Conservation (phyloP, 768 basidiomycete genomes). For the Cubamyces sp. region DNA sequence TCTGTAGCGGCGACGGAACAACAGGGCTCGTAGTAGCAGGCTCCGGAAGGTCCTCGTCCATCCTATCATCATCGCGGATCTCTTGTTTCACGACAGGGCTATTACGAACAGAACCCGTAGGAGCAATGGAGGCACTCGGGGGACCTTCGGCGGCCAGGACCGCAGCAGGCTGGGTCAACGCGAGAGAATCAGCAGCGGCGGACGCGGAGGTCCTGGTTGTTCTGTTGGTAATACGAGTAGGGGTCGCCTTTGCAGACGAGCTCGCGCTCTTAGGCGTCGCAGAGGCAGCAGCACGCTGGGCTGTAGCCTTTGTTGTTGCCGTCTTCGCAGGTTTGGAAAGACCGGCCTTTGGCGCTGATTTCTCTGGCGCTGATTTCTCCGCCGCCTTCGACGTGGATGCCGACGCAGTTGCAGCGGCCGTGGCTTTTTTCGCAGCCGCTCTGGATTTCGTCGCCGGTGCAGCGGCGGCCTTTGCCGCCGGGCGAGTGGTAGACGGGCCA, state of each 20-base stretch:
- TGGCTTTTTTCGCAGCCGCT: not conserved
- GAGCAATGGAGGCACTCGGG: not conserved
- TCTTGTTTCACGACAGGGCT: not conserved
- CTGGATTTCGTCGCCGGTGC: not conserved
- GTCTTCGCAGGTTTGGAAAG: not conserved
- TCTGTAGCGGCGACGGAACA: not conserved
- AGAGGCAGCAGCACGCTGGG: not conserved
- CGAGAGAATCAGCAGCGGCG: constrained; percentile 11
- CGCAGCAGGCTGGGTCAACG: not conserved
- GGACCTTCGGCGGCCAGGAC: not conserved
- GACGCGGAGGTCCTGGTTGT: constrained; percentile 9
- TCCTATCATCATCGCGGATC: not conserved
- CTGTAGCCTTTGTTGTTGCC: not conserved
- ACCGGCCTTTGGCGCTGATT: too few relatives aligned
- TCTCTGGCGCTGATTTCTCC: too few relatives aligned
- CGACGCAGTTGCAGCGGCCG: not conserved
- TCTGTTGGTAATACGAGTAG: not conserved
- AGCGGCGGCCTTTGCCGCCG: too few relatives aligned
- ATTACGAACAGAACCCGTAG: not conserved
- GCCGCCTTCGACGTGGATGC: not conserved
- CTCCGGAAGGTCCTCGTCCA: constrained; percentile 3
- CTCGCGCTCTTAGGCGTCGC: not conserved
- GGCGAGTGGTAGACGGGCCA: not conserved
- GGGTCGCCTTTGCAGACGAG: not conserved
- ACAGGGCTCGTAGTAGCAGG: not conserved